Percentiles rank a stretch among this genome's conserved stretches.
phyloP scores from a whole-genome alignment of 2,329 filamentous ascomycete species.

The Mycosphaerella sp. region DNA sequence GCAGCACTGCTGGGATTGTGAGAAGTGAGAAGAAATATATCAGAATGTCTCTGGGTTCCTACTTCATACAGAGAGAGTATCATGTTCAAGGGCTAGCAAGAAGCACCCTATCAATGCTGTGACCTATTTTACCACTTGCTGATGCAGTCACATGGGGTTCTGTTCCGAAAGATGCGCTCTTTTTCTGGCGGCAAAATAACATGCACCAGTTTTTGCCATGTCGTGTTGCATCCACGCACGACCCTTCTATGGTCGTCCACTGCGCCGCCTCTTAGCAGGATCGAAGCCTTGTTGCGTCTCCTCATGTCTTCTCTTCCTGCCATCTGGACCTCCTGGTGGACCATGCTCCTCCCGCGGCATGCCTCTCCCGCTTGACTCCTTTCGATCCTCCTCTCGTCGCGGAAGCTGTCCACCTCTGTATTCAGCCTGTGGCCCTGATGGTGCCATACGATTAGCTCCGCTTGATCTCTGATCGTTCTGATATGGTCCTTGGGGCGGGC shows the following conservation, averaged over 20 bases:
- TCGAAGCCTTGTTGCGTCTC: conserved; percentile 23
- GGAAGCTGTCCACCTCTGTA: conserved; percentile 18
- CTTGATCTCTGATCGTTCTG: conserved; percentile 20
- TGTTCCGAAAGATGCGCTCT: too few species aligned
- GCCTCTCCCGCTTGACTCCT: conserved; percentile 15
- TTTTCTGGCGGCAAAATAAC: too few species aligned
- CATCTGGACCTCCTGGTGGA: conserved; percentile 13
- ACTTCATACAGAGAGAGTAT: too few species aligned
- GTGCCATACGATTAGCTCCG: conserved; percentile 16
- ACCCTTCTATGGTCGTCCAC: conserved; percentile 13
- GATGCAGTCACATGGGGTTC: too few species aligned
- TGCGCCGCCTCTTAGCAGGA: conserved; percentile 25
- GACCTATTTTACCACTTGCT: too few species aligned
- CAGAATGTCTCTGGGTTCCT: too few species aligned
- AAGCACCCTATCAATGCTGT: too few species aligned
- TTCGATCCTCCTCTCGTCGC: conserved; percentile 22
- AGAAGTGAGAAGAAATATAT: too few species aligned
- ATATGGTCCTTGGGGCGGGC: conserved; percentile 17
- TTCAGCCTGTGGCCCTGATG: conserved; percentile 14
- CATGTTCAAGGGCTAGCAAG: too few species aligned
- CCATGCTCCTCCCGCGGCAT: conserved; percentile 17
- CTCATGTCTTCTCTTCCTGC: conserved; percentile 30
- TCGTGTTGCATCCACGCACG: not conserved
- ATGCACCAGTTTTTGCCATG: too few species aligned
- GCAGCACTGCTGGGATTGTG: too few species aligned